A percentile compares a stretch with the other conserved stretches of the same genome.
These are phyloP conservation scores for Cystobasidium ongulense DNA, from an alignment of 768 basidiomycete species.

Conservation along the genomic window DNA sequence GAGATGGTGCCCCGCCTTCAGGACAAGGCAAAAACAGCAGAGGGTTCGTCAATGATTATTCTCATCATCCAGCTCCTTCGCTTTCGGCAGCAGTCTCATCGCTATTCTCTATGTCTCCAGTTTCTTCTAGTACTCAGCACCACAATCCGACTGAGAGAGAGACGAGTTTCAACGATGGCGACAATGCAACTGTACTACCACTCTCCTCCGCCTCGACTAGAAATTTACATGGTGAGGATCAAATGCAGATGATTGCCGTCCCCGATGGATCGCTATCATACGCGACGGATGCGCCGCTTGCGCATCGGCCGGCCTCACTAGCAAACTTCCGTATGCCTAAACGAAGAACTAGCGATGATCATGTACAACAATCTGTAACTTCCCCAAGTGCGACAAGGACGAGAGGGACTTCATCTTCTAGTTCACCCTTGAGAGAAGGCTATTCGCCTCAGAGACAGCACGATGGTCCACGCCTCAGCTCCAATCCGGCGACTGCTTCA, in stretches of 20 bases:
- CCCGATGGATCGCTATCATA: neutral
- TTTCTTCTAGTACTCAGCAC: neutral
- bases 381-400: neutral
- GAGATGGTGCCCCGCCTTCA: neutral
- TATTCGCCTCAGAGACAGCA: neutral
- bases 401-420: neutral
- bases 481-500: neutral
- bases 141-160: neutral
- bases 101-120: constrained; percentile 13
- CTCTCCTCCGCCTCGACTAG: neutral
- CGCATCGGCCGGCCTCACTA: neutral
- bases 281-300: neutral
- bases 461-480: neutral
- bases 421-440: neutral
- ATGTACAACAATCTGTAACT: neutral
- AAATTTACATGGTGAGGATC: no score
- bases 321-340: neutral
- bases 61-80: neutral
- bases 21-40: constrained; percentile 5
- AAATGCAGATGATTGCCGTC: neutral
- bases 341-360: neutral
- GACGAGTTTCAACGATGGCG: neutral
- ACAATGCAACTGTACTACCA: neutral
- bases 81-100: constrained; percentile 22
- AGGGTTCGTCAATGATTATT: constrained; percentile 16